Evolutionary conservation across 2,329 filamentous ascomycete species (phyloP).

Genomic region (Parastagonospora avenae): DNA sequence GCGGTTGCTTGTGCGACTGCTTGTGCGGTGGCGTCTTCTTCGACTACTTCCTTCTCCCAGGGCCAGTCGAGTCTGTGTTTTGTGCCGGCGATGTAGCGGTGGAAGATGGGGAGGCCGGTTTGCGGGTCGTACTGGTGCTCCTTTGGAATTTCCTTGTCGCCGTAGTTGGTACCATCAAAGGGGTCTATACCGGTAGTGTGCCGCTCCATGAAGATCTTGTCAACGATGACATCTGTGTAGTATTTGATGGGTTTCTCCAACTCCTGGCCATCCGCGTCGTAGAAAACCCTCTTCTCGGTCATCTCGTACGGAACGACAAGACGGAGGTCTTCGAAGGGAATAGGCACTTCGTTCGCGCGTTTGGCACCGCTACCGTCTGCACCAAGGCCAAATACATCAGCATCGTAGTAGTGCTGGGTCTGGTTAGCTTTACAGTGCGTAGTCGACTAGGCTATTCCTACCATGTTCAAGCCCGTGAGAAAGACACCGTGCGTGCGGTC

Average conservation of each 20-base stretch:
- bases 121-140: slow-evolving; percentile 38
- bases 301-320: slow-evolving; percentile 75
- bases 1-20: slow-evolving; percentile 1
- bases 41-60: slow-evolving; percentile 28
- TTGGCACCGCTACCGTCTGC: slow-evolving; percentile 47
- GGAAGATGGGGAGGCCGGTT: slow-evolving; percentile 36
- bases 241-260: slow-evolving; percentile 59
- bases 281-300: slow-evolving; percentile 50
- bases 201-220: slow-evolving; percentile 37
- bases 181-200: slow-evolving; percentile 40
- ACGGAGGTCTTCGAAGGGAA: slow-evolving; percentile 75
- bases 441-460: slow-evolving; percentile 6
- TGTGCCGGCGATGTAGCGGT: slow-evolving; percentile 45
- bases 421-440: slow-evolving; percentile 1
- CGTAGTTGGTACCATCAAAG: slow-evolving; percentile 36
- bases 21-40: slow-evolving; percentile 6
- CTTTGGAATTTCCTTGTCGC: slow-evolving; percentile 28
- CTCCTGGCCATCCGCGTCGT: slow-evolving; percentile 55
- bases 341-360: slow-evolving; percentile 57
- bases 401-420: slow-evolving; percentile 48
- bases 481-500: slow-evolving; percentile 38
- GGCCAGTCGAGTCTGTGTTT: slow-evolving; percentile 38
- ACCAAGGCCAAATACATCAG: slow-evolving; percentile 43
- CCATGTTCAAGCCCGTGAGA: slow-evolving; percentile 50
- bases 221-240: slow-evolving; percentile 60